phyloP scores from a whole-genome alignment of 1,139 yeast species.

The Pichiaceae sp. region DNA sequence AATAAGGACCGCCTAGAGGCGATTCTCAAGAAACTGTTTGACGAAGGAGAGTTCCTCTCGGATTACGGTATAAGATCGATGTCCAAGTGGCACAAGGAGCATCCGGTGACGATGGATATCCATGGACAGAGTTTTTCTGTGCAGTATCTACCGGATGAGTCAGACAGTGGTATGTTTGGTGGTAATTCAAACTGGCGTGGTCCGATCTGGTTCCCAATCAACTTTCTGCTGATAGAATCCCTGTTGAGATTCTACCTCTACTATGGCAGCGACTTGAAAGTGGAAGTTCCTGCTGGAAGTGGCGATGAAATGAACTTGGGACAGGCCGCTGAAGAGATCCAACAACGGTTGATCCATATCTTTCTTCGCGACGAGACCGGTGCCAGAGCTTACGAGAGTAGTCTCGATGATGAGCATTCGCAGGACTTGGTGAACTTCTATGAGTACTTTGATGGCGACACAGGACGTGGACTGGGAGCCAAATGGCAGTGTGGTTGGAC shows the following conservation, averaged over 20 bases:
- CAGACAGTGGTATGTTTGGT: constrained; percentile 92
- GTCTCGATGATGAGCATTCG: constrained; percentile 57
- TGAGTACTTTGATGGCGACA: constrained; percentile 92
- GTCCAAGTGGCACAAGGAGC: constrained; percentile 78
- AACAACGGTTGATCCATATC: constrained; percentile 75
- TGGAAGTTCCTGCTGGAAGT: constrained; percentile 87
- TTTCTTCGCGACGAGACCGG: constrained; percentile 68
- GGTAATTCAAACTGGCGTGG: constrained; percentile 99
- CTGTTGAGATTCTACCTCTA: constrained; percentile 83
- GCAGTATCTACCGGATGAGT: constrained; percentile 84
- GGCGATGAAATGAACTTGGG: constrained; percentile 79
- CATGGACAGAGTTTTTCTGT: constrained; percentile 70
- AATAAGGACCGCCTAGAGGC: constrained; percentile 73
- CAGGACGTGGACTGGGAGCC: constrained; percentile 92
- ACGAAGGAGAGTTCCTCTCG: constrained; percentile 81
- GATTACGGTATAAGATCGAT: constrained; percentile 85
- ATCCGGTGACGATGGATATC: constrained; percentile 84
- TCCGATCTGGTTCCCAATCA: constrained; percentile 98
- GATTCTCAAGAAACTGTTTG: constrained; percentile 75
- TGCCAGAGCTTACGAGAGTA: constrained; percentile 51
- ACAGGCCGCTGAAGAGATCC: constrained; percentile 86
- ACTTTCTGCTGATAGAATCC: constrained; percentile 80
- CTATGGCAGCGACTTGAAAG: constrained; percentile 80
- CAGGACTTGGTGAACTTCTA: constrained; percentile 73
- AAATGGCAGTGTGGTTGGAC: constrained; percentile 99